Conservation (phyloP, 75 land plant genomes). For the Cryptomeria japonica region DNA sequence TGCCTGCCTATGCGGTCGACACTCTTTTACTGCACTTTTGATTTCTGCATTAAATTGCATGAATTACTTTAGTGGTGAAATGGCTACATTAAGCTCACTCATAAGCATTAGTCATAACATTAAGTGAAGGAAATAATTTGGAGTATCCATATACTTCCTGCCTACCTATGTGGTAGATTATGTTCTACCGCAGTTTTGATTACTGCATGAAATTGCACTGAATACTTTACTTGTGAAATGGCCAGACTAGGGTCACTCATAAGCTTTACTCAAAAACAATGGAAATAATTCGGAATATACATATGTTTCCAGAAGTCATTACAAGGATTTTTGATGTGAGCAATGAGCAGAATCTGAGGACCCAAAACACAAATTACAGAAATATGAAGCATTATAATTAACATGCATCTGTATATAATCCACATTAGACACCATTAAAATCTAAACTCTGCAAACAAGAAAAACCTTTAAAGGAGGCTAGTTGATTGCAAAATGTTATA, state of each 20-base stretch:
- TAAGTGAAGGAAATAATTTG: background rate
- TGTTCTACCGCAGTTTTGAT: background rate
- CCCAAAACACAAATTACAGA: background rate
- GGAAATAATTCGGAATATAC: background rate
- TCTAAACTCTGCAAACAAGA: too few species aligned
- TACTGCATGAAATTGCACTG: background rate
- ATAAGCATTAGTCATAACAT: background rate
- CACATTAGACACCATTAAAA: too few species aligned
- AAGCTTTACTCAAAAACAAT: background rate
- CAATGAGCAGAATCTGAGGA: background rate
- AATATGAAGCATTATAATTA: too few species aligned
- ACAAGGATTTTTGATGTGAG: background rate
- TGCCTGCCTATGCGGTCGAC: background rate
- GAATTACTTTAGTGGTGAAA: background rate
- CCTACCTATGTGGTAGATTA: background rate
- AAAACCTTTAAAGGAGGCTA: too few species aligned
- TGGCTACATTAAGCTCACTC: background rate
- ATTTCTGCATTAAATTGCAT: background rate
- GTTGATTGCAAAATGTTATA: too few species aligned
- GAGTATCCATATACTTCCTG: background rate
- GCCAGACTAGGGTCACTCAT: background rate
- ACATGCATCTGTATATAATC: too few species aligned
- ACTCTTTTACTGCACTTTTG: background rate
- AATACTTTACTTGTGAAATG: background rate
- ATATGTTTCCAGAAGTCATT: background rate